Conservation (phyloP, 257 asterid species). For the Cynanchum wilfordii region DNA sequence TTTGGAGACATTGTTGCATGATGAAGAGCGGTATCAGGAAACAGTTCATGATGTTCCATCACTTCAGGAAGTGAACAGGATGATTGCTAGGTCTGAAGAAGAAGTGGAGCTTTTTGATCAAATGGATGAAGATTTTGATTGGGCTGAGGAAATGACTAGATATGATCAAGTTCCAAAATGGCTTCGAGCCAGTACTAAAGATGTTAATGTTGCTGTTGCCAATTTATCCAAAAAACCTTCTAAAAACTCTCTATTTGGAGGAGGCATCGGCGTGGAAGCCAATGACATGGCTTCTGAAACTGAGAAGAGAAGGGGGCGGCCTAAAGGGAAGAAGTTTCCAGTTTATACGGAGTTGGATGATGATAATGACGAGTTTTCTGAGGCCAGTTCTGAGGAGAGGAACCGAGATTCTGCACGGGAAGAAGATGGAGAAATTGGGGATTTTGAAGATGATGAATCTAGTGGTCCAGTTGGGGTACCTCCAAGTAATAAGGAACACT, state of each 20-base stretch:
- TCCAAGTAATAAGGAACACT: constrained; percentile 51
- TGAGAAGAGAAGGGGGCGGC: constrained; percentile 82
- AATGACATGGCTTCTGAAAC: constrained; percentile 56
- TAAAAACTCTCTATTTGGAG: constrained; percentile 47
- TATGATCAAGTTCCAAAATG: constrained; percentile 89
- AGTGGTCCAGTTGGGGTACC: constrained; percentile 44
- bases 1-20: constrained; percentile 88
- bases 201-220: constrained; percentile 67
- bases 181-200: constrained; percentile 83
- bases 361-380: constrained; percentile 77
- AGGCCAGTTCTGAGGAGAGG: constrained; percentile 78
- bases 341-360: constrained; percentile 92
- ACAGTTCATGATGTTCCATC: constrained; percentile 95
- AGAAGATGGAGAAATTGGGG: constrained; percentile 76
- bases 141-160: constrained; percentile 91
- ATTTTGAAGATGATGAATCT: constrained; percentile 78
- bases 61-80: constrained; percentile 93
- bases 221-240: constrained; percentile 81
- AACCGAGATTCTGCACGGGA: constrained; percentile 66
- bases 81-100: constrained; percentile 96
- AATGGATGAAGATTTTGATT: constrained; percentile 95
- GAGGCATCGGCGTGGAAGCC: constrained; percentile 41
- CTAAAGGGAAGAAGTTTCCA: constrained; percentile 70
- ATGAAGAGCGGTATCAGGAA: constrained; percentile 96
- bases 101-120: constrained; percentile 95